phyloP scores from a whole-genome alignment of 495 filamentous ascomycete species.

The Chaetomium fimeti region DNA sequence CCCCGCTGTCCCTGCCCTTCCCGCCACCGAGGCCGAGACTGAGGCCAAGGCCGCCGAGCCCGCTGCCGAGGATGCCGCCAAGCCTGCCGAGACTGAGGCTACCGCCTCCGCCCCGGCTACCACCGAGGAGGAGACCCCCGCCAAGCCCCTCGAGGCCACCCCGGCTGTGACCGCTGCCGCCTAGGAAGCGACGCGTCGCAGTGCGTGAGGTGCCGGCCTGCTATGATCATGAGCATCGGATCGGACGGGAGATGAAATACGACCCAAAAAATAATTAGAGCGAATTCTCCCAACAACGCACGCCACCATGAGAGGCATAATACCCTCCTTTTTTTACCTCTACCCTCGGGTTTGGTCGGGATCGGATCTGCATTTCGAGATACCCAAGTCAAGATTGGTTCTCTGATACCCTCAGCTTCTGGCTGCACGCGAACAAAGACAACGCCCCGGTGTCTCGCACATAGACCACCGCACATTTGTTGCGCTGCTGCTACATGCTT shows the following conservation, averaged over 20 bases:
- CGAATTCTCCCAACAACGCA: constrained; percentile 33
- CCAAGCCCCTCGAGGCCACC: constrained; percentile 40
- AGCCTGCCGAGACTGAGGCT: constrained; percentile 37
- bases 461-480: background rate
- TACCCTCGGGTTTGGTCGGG: constrained; percentile 47
- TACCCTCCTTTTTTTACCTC: constrained; percentile 34
- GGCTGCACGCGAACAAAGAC: background rate
- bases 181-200: constrained; percentile 38
- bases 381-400: constrained; percentile 53
- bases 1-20: constrained; percentile 29
- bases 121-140: constrained; percentile 39
- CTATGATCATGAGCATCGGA: constrained; percentile 17
- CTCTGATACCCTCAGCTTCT: constrained; percentile 45
- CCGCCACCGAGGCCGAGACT: constrained; percentile 33
- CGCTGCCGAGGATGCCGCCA: constrained; percentile 47
- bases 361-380: constrained; percentile 58
- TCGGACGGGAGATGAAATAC: constrained; percentile 26
- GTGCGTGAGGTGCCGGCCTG: constrained; percentile 10
- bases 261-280: constrained; percentile 29
- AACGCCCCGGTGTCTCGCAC: constrained; percentile 1
- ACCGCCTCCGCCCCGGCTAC: constrained; percentile 44
- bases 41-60: constrained; percentile 54
- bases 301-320: constrained; percentile 24
- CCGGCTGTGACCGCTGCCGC: constrained; percentile 50
- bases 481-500: constrained; percentile 9